These are phyloP conservation scores for Sugiyamaella mastotermitis DNA, from an alignment of 805 yeast species.

Conservation along the genomic window DNA sequence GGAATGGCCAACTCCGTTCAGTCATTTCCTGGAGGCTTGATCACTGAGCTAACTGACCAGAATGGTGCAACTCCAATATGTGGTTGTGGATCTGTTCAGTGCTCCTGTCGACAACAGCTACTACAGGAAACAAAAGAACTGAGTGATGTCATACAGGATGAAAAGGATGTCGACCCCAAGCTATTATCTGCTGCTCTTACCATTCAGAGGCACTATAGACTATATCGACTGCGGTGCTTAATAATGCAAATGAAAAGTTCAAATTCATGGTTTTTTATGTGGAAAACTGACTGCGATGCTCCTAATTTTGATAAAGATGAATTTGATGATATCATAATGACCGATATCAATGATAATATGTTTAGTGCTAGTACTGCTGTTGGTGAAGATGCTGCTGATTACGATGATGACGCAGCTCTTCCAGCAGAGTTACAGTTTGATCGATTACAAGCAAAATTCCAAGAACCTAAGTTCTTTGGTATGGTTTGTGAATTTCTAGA, in stretches of 20 bases:
- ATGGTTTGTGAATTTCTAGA: conserved; percentile 9
- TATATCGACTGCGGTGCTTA: conserved; percentile 12
- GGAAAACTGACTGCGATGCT: conserved; percentile 9
- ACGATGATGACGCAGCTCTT: conserved; percentile 1
- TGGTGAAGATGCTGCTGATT: neutral
- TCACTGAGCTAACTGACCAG: too few relatives aligned
- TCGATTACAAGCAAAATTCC: conserved; percentile 11
- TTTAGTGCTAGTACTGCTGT: neutral
- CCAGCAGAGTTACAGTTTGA: conserved; percentile 10
- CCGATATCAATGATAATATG: neutral
- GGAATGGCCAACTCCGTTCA: too few relatives aligned
- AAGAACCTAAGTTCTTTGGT: conserved; percentile 9
- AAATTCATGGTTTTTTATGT: conserved; percentile 18
- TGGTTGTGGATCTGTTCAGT: too few relatives aligned
- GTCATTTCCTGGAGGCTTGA: too few relatives aligned
- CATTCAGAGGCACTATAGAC: conserved; percentile 16
- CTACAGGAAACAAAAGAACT: too few relatives aligned
- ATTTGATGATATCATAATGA: neutral
- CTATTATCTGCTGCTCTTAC: conserved; percentile 7
- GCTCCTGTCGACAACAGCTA: too few relatives aligned
- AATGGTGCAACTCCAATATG: too few relatives aligned
- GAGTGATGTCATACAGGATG: too few relatives aligned
- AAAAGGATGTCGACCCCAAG: too few relatives aligned
- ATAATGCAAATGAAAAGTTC: conserved; percentile 6
- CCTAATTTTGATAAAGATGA: neutral